A percentile compares a stretch with the other conserved stretches of the same genome.
Evolutionary conservation across 345 rosid genomes (phyloP).

Genomic region (Aquilaria sinensis): DNA sequence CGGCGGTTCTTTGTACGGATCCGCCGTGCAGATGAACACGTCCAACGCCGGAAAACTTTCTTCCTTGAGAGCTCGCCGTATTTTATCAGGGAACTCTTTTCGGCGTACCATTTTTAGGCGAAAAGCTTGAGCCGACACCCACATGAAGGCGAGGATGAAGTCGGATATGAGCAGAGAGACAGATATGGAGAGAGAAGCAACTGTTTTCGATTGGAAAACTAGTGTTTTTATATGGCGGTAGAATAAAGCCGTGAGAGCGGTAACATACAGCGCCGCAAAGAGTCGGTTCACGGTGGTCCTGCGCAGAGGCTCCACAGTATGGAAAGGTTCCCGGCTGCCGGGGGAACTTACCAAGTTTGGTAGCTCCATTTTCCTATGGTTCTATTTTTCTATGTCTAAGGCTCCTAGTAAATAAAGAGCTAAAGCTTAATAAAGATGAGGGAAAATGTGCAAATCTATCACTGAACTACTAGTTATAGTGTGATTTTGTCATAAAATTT

Average conservation of each 20-base stretch:
- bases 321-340: conserved; percentile 18
- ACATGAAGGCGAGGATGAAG: conserved; percentile 54
- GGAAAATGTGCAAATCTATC: no score
- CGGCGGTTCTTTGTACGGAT: conserved; percentile 87
- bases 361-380: no score
- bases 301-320: conserved; percentile 29
- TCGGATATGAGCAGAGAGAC: conserved; percentile 43
- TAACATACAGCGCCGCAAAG: conserved; percentile 36
- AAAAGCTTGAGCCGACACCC: conserved; percentile 29
- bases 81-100: conserved; percentile 37
- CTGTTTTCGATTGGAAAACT: conserved; percentile 19
- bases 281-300: conserved; percentile 33
- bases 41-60: conserved; percentile 49
- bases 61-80: conserved; percentile 17
- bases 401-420: no score
- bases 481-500: no score
- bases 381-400: no score
- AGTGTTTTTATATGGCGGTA: conserved; percentile 36
- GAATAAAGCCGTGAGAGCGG: conserved; percentile 43
- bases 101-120: conserved; percentile 36
- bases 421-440: no score
- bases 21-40: conserved; percentile 80
- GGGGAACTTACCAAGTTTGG: no score
- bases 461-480: no score
- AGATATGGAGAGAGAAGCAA: conserved; percentile 8